These are phyloP conservation scores for Gnomoniopsis sp. DNA, from an alignment of 2,329 filamentous ascomycete genomes.

Conservation along the genomic window DNA sequence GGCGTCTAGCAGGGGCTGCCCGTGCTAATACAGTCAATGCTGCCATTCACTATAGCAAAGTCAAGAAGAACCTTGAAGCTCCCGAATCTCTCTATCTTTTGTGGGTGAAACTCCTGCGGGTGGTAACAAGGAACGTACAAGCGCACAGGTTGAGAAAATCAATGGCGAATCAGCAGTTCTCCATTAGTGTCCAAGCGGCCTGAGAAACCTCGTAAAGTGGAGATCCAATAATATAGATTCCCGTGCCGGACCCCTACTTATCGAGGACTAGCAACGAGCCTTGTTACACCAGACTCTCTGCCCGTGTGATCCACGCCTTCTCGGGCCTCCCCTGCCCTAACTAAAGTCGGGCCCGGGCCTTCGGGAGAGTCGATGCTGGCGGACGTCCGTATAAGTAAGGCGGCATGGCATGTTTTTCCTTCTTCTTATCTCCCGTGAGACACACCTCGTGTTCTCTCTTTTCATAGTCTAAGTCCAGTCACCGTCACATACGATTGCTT, in stretches of 20 bases:
- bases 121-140: not conserved
- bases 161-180: conserved; percentile 14
- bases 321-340: no score
- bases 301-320: no score
- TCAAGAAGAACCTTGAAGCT: not conserved
- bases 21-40: not conserved
- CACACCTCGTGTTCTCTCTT: not conserved
- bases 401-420: not conserved
- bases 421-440: not conserved
- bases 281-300: no score
- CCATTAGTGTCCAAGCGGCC: conserved; percentile 4
- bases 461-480: not conserved
- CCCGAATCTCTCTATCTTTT: not conserved
- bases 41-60: not conserved
- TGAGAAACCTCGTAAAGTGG: not conserved
- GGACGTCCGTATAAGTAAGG: no score
- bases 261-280: no score
- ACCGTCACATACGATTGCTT: not conserved
- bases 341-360: no score
- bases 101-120: not conserved
- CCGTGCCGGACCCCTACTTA: no score
- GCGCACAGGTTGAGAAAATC: no score
- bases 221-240: not conserved
- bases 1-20: not conserved
- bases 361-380: no score